phyloP scores from a whole-genome alignment of 306 rosid genomes.

The Cajanus cajan region DNA sequence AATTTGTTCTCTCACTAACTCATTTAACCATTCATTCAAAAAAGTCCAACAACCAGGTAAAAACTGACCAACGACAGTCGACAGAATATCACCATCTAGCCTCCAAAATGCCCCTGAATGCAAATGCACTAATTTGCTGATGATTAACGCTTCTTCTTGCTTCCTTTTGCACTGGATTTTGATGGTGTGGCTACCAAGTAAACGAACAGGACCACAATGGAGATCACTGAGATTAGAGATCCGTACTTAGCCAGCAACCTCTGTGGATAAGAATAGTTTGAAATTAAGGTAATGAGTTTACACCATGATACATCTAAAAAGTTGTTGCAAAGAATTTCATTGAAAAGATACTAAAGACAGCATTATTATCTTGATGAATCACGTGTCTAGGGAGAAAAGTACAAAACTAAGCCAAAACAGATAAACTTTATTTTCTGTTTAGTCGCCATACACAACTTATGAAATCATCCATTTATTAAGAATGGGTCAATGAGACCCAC shows the following conservation, averaged over 20 bases:
- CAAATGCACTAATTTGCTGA: slow-evolving; percentile 18
- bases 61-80: slow-evolving; percentile 39
- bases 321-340: background rate
- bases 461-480: background rate
- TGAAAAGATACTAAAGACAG: background rate
- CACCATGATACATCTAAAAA: background rate
- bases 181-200: slow-evolving; percentile 76
- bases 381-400: background rate
- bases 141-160: slow-evolving; percentile 95
- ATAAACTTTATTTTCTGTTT: background rate
- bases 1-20: slow-evolving; percentile 42
- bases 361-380: slow-evolving; percentile 9
- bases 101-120: slow-evolving; percentile 19
- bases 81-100: slow-evolving; percentile 31
- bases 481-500: slow-evolving; percentile 17
- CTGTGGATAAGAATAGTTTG: slow-evolving; percentile 48
- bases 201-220: slow-evolving; percentile 69
- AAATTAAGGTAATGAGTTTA: background rate
- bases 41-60: slow-evolving; percentile 35
- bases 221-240: slow-evolving; percentile 74
- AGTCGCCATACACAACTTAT: background rate
- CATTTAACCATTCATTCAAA: slow-evolving; percentile 29
- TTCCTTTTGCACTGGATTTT: slow-evolving; percentile 73
- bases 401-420: slow-evolving; percentile 2
- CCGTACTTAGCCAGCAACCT: slow-evolving; percentile 87